Evolutionary conservation across 306 rosid genomes (phyloP).

Genomic region (Cucurbita pepo): DNA sequence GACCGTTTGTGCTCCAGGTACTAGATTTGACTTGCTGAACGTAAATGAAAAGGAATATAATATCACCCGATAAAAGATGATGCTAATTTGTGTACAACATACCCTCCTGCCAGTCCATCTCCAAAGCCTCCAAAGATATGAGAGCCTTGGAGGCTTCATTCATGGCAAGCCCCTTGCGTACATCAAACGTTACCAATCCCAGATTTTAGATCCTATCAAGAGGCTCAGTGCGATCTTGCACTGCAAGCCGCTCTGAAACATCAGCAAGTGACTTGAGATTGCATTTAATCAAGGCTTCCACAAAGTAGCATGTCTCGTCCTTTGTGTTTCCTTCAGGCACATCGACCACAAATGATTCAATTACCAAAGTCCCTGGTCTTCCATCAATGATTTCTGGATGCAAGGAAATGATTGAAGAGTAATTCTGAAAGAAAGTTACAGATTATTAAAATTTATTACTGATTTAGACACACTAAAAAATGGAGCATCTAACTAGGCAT

Average conservation of each 20-base stretch:
- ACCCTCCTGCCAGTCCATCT: conserved; percentile 11
- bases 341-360: conserved; percentile 92
- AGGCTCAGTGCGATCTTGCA: conserved; percentile 81
- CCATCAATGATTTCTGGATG: conserved; percentile 84
- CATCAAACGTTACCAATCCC: background rate
- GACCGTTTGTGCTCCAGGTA: background rate
- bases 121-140: conserved; percentile 9
- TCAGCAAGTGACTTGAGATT: conserved; percentile 91
- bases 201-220: conserved; percentile 31
- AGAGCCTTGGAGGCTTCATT: conserved; percentile 11
- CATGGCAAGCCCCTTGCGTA: conserved; percentile 4
- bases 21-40: background rate
- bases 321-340: conserved; percentile 93
- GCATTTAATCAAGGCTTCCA: conserved; percentile 88
- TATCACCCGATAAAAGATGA: background rate
- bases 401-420: conserved; percentile 72
- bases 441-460: background rate
- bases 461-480: background rate
- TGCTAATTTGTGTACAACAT: background rate
- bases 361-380: conserved; percentile 83
- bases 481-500: background rate
- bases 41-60: background rate
- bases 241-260: conserved; percentile 82
- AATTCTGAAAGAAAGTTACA: conserved; percentile 43
- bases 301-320: conserved; percentile 89